Evolutionary conservation across 2,329 filamentous ascomycete species (phyloP), one percentile per base, ranked within the genome.

Genomic region (Decorospora gaudefroyi): DNA sequence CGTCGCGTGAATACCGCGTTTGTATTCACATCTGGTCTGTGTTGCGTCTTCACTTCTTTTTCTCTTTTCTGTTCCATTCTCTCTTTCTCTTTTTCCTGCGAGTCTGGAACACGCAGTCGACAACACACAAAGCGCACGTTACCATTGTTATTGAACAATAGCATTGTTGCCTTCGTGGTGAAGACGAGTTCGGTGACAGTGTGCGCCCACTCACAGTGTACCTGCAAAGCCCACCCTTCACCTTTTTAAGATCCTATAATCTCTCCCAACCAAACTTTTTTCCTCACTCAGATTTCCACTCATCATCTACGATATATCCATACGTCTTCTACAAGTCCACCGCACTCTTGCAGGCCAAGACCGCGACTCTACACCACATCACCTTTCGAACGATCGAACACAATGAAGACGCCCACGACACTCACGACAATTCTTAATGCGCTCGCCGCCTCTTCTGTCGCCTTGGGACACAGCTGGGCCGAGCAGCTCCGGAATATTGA

Each of bases 401-500:
- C 13, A 27, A 29, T 12, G 41, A 59, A 28, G 13, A 66, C 63
- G 61, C 51, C 49, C 32, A 47, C 47, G 46, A 47, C 55, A 29
- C 39, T 51, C 28, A 38, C 34, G 29, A 35, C 51, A 11, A 25
- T 50, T 21, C 16, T 57, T 13, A 58, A 55, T 25, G 57, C 45
- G 36, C 38, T 65, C 39, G 52, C 46, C 29, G 47, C 55, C 45
- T 49, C 50, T 4, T 59, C 62, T 4, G 28, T 51, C 16, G 56
- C 53, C 11, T 16, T 55, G 28, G 65, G 58, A 6, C 92, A 96
- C 72, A 86, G 84, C 12, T 96, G 91, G 91, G 79, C 92, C 33
- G 90, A 96, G 71, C 77, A 85, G 60, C 76, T 92, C 35, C 81
- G 77, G 50, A 82, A 83, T 44, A 84, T 96, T 66, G 81, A 83